These are phyloP conservation scores for Akebia trifoliata DNA, from an alignment of 164 flowering plant genomes.

Conservation along the genomic window DNA sequence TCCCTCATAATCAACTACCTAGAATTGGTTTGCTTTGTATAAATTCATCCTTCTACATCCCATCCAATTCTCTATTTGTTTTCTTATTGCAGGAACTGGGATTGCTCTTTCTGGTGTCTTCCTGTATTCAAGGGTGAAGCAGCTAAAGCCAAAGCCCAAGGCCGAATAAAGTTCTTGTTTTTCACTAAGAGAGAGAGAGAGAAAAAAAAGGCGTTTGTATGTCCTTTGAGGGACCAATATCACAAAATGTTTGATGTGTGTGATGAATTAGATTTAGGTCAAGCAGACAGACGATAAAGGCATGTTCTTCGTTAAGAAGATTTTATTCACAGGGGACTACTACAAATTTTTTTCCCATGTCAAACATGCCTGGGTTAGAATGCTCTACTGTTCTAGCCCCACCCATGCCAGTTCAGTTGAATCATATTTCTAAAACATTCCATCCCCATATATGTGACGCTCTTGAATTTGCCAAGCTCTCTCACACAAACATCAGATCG, in stretches of 20 bases:
- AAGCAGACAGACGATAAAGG: neutral
- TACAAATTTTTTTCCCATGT: too few relatives aligned
- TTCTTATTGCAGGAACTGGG: slow-evolving; percentile 67
- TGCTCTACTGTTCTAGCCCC: too few relatives aligned
- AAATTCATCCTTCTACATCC: neutral
- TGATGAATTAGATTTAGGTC: slow-evolving; percentile 4
- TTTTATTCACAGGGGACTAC: too few relatives aligned
- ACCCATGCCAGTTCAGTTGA: too few relatives aligned
- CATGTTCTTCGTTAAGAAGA: neutral
- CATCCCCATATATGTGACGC: too few relatives aligned
- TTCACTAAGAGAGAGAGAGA: neutral
- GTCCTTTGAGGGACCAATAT: neutral
- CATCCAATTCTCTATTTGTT: too few relatives aligned
- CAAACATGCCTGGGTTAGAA: too few relatives aligned
- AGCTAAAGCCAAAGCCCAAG: slow-evolving; percentile 71
- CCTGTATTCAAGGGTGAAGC: slow-evolving; percentile 82
- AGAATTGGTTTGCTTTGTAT: neutral
- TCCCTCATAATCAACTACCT: neutral
- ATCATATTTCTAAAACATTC: too few relatives aligned
- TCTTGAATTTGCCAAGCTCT: too few relatives aligned
- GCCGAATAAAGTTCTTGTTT: slow-evolving; percentile 26
- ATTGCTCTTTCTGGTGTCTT: slow-evolving; percentile 92
- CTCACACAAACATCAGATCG: too few relatives aligned
- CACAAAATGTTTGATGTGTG: neutral
- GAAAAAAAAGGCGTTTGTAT: neutral